phyloP scores from a whole-genome alignment of 2,329 filamentous ascomycete species.

The Alternaria conjuncta region DNA sequence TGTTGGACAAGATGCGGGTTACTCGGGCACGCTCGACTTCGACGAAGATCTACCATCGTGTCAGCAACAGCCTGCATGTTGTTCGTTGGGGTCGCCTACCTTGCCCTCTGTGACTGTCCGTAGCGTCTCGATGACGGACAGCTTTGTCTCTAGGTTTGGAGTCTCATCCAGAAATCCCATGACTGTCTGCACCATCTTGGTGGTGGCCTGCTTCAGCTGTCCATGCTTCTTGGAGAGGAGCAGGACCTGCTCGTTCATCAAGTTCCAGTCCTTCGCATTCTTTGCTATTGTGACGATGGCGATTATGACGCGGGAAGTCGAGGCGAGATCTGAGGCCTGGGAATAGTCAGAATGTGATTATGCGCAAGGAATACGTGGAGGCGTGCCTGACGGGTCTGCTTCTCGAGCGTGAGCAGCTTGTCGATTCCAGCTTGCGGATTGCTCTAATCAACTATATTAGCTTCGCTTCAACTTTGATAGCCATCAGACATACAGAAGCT shows the following conservation, averaged over 20 bases:
- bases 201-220: constrained; percentile 98
- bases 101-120: constrained; percentile 98
- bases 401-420: constrained; percentile 90
- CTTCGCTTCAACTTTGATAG: constrained; percentile 6
- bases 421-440: constrained; percentile 89
- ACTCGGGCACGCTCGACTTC: constrained; percentile 97
- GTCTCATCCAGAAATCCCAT: constrained; percentile 90
- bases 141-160: constrained; percentile 83
- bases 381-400: constrained; percentile 90
- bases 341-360: constrained; percentile 27
- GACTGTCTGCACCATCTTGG: constrained; percentile 97
- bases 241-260: constrained; percentile 95
- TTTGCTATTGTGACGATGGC: constrained; percentile 94
- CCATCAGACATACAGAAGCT: constrained; percentile 70
- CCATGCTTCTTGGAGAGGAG: constrained; percentile 99
- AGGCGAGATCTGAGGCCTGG: constrained; percentile 92
- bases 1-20: constrained; percentile 92
- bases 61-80: constrained; percentile 23
- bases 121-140: constrained; percentile 92
- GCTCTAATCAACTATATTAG: constrained; percentile 55
- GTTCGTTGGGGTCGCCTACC: constrained; percentile 51
- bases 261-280: constrained; percentile 86
- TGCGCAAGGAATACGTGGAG: constrained; percentile 7
- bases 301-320: constrained; percentile 86
- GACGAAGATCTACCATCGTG: constrained; percentile 79